A percentile compares a stretch with the other conserved stretches of the same genome.
These are phyloP conservation scores for Gryganskiella cystojenkinii DNA, from an alignment of 192 early-diverging fungal genomes.

Conservation along the genomic window DNA sequence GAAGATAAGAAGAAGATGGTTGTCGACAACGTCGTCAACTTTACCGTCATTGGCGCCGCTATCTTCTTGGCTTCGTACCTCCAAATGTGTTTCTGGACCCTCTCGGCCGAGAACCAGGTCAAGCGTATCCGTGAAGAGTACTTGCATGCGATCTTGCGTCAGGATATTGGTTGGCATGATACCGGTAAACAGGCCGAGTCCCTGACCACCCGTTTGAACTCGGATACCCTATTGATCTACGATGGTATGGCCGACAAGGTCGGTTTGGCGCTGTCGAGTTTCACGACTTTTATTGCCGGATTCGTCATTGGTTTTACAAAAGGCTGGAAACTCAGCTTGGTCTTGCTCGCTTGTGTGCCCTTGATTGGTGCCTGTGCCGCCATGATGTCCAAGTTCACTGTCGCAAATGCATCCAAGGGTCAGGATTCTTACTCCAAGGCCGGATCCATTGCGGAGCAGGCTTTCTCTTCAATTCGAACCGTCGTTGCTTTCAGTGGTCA, in stretches of 20 bases:
- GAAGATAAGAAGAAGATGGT: neutral
- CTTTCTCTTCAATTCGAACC: conserved; percentile 84
- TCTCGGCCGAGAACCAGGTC: conserved; percentile 65
- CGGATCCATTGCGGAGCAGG: conserved; percentile 89
- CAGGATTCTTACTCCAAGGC: conserved; percentile 85
- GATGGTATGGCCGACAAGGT: conserved; percentile 91
- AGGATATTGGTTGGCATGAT: conserved; percentile 94
- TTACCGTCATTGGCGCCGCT: conserved; percentile 60
- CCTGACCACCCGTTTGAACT: conserved; percentile 87
- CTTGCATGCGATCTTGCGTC: conserved; percentile 80
- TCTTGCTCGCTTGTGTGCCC: conserved; percentile 82
- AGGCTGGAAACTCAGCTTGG: conserved; percentile 87
- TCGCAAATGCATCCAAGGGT: conserved; percentile 56
- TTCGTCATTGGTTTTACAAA: conserved; percentile 81
- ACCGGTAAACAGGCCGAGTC: conserved; percentile 76
- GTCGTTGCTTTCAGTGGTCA: conserved; percentile 88
- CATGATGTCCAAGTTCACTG: conserved; percentile 67
- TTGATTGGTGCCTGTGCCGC: conserved; percentile 68
- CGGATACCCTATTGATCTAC: conserved; percentile 90
- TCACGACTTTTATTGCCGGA: conserved; percentile 76
- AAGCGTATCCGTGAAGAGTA: conserved; percentile 77
- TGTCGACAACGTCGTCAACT: conserved; percentile 12
- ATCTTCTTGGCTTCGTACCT: conserved; percentile 67
- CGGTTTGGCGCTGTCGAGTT: conserved; percentile 75
- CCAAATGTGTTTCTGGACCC: conserved; percentile 73